These are phyloP conservation scores for Backusella mclennaniae DNA, from an alignment of 192 early-diverging fungal species.

Conservation along the genomic window DNA sequence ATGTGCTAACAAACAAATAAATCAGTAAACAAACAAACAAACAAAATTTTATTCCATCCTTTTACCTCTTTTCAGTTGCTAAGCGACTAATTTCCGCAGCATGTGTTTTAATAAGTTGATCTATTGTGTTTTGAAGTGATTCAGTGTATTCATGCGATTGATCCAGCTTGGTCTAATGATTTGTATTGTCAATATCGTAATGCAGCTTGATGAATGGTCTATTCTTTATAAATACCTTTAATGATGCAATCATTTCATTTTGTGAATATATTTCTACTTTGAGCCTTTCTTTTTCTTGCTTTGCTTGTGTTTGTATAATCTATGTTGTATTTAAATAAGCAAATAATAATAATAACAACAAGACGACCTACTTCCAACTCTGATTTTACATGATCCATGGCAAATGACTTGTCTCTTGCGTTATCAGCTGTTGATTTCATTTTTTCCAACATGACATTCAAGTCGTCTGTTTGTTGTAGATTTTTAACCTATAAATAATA, in stretches of 20 bases:
- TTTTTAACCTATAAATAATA: conserved; percentile 5
- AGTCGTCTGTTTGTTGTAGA: conserved; percentile 21
- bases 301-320: neutral
- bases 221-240: neutral
- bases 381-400: conserved; percentile 7
- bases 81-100: conserved; percentile 11
- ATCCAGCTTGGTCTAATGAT: neutral
- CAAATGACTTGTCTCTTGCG: conserved; percentile 25
- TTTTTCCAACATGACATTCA: conserved; percentile 33
- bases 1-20: neutral
- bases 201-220: neutral
- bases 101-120: conserved; percentile 19
- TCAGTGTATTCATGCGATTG: conserved; percentile 16
- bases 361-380: conserved; percentile 8
- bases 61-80: conserved; percentile 4
- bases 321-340: neutral
- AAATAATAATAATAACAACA: neutral
- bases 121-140: conserved; percentile 16
- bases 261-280: neutral
- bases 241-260: neutral
- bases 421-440: conserved; percentile 24
- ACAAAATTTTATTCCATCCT: neutral
- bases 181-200: too few relatives aligned
- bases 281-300: neutral
- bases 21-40: neutral